These are phyloP conservation scores for Symbiodinium natans DNA, from an alignment of 73 alveolate species.

Conservation along the genomic window DNA sequence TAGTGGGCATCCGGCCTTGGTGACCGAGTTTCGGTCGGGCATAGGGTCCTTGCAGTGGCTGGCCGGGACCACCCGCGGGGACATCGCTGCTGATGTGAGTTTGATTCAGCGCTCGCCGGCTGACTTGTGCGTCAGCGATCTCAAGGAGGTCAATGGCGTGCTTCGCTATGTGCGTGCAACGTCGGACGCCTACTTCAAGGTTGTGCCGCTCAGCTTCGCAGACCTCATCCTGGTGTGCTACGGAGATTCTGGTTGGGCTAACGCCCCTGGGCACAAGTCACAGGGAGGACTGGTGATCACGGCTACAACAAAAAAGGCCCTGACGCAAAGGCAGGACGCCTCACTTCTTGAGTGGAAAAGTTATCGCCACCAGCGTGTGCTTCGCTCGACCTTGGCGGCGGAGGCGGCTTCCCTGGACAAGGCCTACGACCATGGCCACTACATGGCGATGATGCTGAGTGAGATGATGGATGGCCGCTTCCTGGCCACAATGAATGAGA, in stretches of 20 bases:
- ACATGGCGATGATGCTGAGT: not conserved
- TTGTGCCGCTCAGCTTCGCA: not conserved
- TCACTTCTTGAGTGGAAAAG: not conserved
- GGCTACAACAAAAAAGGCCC: not conserved
- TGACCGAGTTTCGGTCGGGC: too few species aligned
- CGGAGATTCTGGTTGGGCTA: slow-evolving; percentile 24
- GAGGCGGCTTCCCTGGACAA: not conserved
- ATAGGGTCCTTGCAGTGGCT: too few species aligned
- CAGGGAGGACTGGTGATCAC: slow-evolving; percentile 21
- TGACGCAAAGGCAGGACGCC: not conserved
- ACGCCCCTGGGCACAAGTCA: slow-evolving; percentile 35
- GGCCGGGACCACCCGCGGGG: slow-evolving; percentile 7
- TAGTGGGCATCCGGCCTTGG: not conserved
- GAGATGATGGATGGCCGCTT: slow-evolving; percentile 4
- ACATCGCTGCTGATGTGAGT: not conserved
- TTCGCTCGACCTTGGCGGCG: not conserved
- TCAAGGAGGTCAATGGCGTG: not conserved
- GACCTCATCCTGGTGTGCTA: not conserved
- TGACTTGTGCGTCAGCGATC: not conserved
- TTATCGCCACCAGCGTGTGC: not conserved
- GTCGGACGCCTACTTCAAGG: not conserved
- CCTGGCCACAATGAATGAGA: not conserved
- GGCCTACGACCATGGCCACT: not conserved
- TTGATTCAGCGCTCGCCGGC: not conserved
- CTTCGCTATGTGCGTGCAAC: not conserved